Percentiles rank a stretch among this genome's conserved stretches.
phyloP scores from a whole-genome alignment of 768 basidiomycete species.

The Chlorophyllum brunneum region DNA sequence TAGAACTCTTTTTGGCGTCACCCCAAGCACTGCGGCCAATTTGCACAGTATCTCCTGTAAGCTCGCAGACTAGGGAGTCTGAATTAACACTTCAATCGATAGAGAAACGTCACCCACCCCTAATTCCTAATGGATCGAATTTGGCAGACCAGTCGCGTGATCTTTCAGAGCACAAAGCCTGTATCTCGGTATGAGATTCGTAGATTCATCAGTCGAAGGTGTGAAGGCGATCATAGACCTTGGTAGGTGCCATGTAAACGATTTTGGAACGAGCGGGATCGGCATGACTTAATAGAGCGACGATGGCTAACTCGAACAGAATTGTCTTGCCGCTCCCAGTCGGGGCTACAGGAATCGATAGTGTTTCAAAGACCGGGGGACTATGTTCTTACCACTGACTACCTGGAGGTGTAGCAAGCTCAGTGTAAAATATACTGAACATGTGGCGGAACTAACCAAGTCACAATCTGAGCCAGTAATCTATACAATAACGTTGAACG shows the following conservation, averaged over 20 bases:
- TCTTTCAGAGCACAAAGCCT: conserved; percentile 89
- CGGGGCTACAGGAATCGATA: conserved; percentile 55
- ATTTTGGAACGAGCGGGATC: conserved; percentile 45
- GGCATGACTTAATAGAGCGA: conserved; percentile 42
- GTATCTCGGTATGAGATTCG: neutral
- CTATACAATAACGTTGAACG: conserved; percentile 27
- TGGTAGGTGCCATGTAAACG: conserved; percentile 93
- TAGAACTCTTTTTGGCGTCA: conserved; percentile 67
- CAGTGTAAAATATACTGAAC: neutral
- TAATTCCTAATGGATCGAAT: conserved; percentile 71
- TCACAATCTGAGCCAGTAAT: conserved; percentile 59
- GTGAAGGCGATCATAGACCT: conserved; percentile 39
- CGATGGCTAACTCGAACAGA: conserved; percentile 87
- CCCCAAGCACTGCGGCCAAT: conserved; percentile 66
- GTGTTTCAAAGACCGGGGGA: neutral
- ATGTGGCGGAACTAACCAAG: conserved; percentile 40
- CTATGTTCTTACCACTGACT: conserved; percentile 51
- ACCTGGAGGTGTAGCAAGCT: conserved; percentile 40
- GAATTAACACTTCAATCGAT: neutral
- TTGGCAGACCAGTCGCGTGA: conserved; percentile 80
- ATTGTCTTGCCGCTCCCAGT: conserved; percentile 97
- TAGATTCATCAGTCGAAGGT: neutral
- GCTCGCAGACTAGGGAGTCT: conserved; percentile 62
- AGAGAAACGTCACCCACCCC: conserved; percentile 46
- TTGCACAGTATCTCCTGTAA: conserved; percentile 86